Percentiles rank a stretch among this genome's conserved stretches.
Conservation (phyloP, 2,329 filamentous ascomycete species). For the Polychaeton citri region DNA sequence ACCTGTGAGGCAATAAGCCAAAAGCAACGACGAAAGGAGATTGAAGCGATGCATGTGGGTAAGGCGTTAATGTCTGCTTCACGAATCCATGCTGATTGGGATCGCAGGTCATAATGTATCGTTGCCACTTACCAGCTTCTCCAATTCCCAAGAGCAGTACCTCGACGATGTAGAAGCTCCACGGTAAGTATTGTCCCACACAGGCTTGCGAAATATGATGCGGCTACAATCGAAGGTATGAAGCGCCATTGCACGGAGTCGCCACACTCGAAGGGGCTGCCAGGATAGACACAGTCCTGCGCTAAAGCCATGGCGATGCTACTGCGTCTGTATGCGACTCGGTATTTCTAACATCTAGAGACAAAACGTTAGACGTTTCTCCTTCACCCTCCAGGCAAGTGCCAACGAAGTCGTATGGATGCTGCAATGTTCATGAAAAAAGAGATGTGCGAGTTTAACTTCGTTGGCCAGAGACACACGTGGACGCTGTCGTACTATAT, state of each 20-base stretch:
- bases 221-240: conserved; percentile 48
- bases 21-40: conserved; percentile 1
- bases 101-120: too few relatives aligned
- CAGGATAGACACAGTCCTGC: background rate
- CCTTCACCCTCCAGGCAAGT: too few relatives aligned
- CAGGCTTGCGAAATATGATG: conserved; percentile 58
- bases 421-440: too few relatives aligned
- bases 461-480: too few relatives aligned
- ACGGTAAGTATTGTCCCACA: conserved; percentile 66
- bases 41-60: background rate
- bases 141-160: conserved; percentile 16
- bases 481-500: background rate
- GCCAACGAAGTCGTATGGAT: too few relatives aligned
- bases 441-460: too few relatives aligned
- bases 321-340: too few relatives aligned
- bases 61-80: too few relatives aligned
- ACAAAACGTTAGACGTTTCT: too few relatives aligned
- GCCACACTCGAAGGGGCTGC: background rate
- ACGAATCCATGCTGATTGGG: background rate
- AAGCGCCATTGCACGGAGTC: conserved; percentile 23
- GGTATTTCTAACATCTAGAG: too few relatives aligned
- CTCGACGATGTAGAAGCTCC: conserved; percentile 59
- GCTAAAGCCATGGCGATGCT: too few relatives aligned
- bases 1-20: conserved; percentile 15
- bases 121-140: conserved; percentile 19